Evolutionary conservation across 2,329 filamentous ascomycete species (phyloP).

Genomic region (Arthroderma sp.): DNA sequence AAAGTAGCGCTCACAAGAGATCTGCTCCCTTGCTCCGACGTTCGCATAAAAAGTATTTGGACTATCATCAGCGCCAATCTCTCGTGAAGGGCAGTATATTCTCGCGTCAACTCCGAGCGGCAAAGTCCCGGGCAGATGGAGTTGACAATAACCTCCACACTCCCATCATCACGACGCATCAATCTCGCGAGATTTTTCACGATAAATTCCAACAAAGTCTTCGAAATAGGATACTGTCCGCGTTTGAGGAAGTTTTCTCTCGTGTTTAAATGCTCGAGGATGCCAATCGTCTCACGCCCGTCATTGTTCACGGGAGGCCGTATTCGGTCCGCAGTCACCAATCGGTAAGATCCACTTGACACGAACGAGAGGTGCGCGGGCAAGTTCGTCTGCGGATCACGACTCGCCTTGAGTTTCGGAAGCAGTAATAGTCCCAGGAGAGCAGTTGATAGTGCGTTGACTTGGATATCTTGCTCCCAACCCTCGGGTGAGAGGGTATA

Average conservation of each 20-base stretch:
- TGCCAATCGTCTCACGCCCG: neutral
- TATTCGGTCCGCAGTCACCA: constrained; percentile 18
- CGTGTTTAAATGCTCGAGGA: constrained; percentile 25
- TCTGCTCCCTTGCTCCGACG: constrained; percentile 32
- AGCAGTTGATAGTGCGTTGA: constrained; percentile 45
- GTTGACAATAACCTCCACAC: constrained; percentile 30
- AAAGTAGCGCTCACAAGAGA: constrained; percentile 30
- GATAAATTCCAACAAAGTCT: constrained; percentile 31
- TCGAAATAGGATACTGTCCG: constrained; percentile 30
- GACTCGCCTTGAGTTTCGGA: constrained; percentile 30
- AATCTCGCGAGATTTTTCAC: constrained; percentile 25
- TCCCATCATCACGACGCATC: constrained; percentile 20
- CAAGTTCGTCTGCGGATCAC: constrained; percentile 12
- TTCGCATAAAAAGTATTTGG: constrained; percentile 28
- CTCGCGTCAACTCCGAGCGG: constrained; percentile 28
- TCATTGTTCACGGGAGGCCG: constrained; percentile 11
- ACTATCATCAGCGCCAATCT: constrained; percentile 23
- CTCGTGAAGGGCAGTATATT: constrained; percentile 25
- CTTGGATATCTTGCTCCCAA: constrained; percentile 42
- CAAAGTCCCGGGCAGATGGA: constrained; percentile 34
- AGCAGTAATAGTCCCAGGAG: constrained; percentile 42
- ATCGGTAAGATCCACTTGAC: constrained; percentile 30
- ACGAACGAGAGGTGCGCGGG: constrained; percentile 33
- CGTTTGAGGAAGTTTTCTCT: constrained; percentile 18
- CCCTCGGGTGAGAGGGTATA: constrained; percentile 29